These are phyloP conservation scores for Fusarium pininemorale DNA, from an alignment of 2,329 filamentous ascomycete genomes.

Conservation along the genomic window DNA sequence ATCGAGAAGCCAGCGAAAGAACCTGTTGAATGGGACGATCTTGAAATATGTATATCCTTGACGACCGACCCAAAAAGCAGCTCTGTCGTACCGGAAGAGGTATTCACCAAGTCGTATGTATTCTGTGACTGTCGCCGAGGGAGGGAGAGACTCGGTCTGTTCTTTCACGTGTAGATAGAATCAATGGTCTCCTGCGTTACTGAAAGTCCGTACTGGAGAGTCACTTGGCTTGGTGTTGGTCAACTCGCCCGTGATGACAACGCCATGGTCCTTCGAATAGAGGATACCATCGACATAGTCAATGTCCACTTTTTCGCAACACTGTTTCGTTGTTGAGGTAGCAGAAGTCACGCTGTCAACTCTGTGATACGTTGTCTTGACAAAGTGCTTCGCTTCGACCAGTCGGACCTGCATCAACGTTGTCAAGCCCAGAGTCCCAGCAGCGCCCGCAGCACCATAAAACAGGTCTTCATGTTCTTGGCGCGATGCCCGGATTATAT, in stretches of 20 bases:
- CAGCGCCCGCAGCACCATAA: constrained; percentile 65
- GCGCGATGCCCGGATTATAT: constrained; percentile 58
- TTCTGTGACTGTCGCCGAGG: constrained; percentile 8
- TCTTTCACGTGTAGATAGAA: constrained; percentile 70
- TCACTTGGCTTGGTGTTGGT: constrained; percentile 19
- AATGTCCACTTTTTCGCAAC: background rate
- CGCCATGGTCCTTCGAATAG: constrained; percentile 57
- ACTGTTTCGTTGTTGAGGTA: constrained; percentile 50
- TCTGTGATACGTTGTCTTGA: constrained; percentile 64
- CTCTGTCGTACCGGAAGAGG: constrained; percentile 70
- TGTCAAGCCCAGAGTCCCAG: constrained; percentile 68
- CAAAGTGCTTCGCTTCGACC: constrained; percentile 61
- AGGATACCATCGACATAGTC: constrained; percentile 73
- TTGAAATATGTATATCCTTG: constrained; percentile 66
- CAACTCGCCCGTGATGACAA: constrained; percentile 63
- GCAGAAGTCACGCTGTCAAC: constrained; percentile 51
- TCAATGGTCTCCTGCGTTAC: constrained; percentile 66
- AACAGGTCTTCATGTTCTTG: constrained; percentile 64
- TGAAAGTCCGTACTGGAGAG: constrained; percentile 53
- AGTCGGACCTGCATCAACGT: constrained; percentile 68
- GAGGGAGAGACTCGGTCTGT: background rate
- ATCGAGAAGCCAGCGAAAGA: constrained; percentile 68
- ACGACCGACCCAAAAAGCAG: constrained; percentile 70
- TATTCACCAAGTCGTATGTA: constrained; percentile 55
- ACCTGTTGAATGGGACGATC: constrained; percentile 62